A percentile compares a stretch with the other conserved stretches of the same genome.
Evolutionary conservation across 2,329 filamentous ascomycete species (phyloP).

Genomic region (Colletotrichum sp.): DNA sequence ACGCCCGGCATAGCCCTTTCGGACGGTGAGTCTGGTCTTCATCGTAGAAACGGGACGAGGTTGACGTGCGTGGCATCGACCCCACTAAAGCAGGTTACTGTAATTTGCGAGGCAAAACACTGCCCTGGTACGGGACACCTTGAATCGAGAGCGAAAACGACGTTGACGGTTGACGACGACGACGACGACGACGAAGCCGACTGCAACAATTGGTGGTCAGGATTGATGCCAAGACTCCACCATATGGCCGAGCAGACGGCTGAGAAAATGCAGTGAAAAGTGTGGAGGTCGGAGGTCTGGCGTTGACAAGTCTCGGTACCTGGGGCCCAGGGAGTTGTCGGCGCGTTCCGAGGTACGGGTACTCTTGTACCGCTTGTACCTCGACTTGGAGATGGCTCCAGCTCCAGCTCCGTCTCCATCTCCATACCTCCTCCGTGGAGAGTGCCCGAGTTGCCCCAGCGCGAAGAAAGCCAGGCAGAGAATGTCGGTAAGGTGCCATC

Average conservation of each 20-base stretch:
- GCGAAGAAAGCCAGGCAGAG: neutral
- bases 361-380: neutral
- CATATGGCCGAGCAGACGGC: neutral
- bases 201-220: neutral
- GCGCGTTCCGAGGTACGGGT: neutral
- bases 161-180: neutral
- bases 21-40: neutral
- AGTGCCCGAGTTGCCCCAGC: neutral
- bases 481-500: neutral
- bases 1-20: neutral
- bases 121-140: neutral
- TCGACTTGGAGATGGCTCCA: neutral
- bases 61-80: neutral
- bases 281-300: neutral
- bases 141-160: neutral
- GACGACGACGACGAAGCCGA: neutral
- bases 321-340: neutral
- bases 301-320: neutral
- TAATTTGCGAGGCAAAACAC: neutral
- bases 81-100: neutral
- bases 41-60: neutral
- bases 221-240: neutral
- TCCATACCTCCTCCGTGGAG: neutral
- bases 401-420: neutral
- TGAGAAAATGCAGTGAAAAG: neutral